phyloP scores from a whole-genome alignment of 768 basidiomycete genomes.

The Phaeotremella skinneri region DNA sequence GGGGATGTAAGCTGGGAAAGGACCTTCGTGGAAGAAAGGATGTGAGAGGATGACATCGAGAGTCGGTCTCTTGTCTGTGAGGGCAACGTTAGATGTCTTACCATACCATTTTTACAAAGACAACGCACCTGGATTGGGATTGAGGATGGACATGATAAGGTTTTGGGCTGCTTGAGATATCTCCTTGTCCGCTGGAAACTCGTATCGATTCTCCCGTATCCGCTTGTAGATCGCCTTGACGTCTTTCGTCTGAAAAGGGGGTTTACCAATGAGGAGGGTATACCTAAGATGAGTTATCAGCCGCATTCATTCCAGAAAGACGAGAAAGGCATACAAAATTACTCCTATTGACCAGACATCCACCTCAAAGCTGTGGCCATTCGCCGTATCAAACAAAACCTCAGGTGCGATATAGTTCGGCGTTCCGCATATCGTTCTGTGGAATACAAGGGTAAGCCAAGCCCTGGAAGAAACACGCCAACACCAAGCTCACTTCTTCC shows the following conservation, averaged over 20 bases:
- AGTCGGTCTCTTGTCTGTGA: slow-evolving; percentile 66
- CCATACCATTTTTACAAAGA: not conserved
- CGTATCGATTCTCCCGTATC: slow-evolving; percentile 89
- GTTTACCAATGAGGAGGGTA: slow-evolving; percentile 88
- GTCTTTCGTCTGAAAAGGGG: slow-evolving; percentile 97
- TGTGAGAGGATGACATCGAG: slow-evolving; percentile 82
- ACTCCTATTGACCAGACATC: slow-evolving; percentile 98
- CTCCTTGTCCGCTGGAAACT: slow-evolving; percentile 74
- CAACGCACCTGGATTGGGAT: slow-evolving; percentile 65
- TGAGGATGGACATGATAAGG: slow-evolving; percentile 79
- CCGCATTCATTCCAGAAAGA: not conserved
- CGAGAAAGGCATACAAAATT: slow-evolving; percentile 59
- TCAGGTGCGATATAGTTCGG: slow-evolving; percentile 99
- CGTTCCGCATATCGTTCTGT: slow-evolving; percentile 87
- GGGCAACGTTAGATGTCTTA: not conserved
- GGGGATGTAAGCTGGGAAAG: slow-evolving; percentile 77
- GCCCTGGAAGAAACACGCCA: too few species aligned
- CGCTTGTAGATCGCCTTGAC: slow-evolving; percentile 97
- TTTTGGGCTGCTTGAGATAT: slow-evolving; percentile 71
- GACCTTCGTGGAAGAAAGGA: slow-evolving; percentile 75
- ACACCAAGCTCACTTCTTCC: slow-evolving; percentile 68
- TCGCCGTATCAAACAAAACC: slow-evolving; percentile 90
- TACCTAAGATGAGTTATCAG: slow-evolving; percentile 56
- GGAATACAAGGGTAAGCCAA: slow-evolving; percentile 1
- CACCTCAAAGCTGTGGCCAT: slow-evolving; percentile 97